Evolutionary conservation across 805 yeast genomes (phyloP), one percentile per base, ranked within the genome.

Genomic region (Blastobotrys robertii): DNA sequence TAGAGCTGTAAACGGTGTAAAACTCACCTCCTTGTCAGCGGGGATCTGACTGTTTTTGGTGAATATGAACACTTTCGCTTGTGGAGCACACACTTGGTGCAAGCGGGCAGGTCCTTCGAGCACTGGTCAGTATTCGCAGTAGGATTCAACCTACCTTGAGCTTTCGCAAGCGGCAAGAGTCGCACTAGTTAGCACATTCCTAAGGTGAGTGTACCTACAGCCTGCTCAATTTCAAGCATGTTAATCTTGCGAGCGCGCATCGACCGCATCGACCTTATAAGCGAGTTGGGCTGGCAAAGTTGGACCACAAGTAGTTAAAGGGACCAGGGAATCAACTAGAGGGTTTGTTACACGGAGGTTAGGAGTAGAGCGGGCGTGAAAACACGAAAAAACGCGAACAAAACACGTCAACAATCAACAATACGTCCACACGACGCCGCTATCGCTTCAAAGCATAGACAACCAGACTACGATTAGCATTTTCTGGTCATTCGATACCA

Each of bases 81-180:
- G 56, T 83, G 85, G 43, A 73, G 76, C 6, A 69, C 59, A 64
- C 95, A 85, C 55, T 84, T 84, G 37, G 79, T 66, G 56, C 95
- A 85, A 49, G 72, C 74, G 2, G 95, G 95, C 22, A 63, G 69
- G 46, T 79, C 84, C 54, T 84, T 85, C 28, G 94, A 77, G 58
- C 95, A 85, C 56, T 56, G 29, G 25, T 35, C n/a, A 32, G 28
- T 37, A 16, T 8, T 8, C 6, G 11, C 29, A 29, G 8, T 13
- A 34, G 35, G 13, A 25, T 11, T 16, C 8, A 11, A 34, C 52
- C 14, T 44, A 54, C 58, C 52, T 79, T 80, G 46, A 84, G 69
- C 62, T 85, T 85, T 43, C 92, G 69, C 51, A 77, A 74, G 31
- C 95, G 73, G 58, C 95, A 85, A 2, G 88, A 78, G 60, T 85